phyloP scores from a whole-genome alignment of 2,329 filamentous ascomycete genomes.

The Ophiostoma novo-ulmi region DNA sequence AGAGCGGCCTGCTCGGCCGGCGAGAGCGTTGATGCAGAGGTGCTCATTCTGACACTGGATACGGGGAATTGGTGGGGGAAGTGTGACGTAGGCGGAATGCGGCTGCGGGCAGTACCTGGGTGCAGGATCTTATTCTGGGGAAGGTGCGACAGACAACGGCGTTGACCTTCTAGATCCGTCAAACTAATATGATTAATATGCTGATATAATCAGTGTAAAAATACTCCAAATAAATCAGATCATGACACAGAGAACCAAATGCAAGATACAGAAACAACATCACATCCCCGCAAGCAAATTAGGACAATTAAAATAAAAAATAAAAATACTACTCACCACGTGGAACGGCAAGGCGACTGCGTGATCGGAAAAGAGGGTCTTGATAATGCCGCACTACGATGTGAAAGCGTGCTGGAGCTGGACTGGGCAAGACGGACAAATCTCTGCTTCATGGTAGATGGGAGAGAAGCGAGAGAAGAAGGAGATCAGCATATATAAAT shows the following conservation, averaged over 20 bases:
- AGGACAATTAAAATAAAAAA: conserved; percentile 24
- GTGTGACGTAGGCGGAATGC: conserved; percentile 11
- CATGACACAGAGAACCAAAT: neutral
- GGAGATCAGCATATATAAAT: neutral
- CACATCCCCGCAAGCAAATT: neutral
- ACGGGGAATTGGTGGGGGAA: neutral
- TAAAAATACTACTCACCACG: conserved; percentile 19
- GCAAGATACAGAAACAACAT: neutral
- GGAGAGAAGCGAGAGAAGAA: neutral
- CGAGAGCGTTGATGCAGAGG: conserved; percentile 28
- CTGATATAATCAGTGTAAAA: neutral
- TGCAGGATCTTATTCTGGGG: neutral
- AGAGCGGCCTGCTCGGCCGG: conserved; percentile 34
- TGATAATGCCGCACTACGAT: conserved; percentile 21
- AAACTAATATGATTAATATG: neutral
- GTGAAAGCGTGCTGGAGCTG: conserved; percentile 15
- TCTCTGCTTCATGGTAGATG: conserved; percentile 15
- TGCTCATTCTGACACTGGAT: conserved; percentile 31
- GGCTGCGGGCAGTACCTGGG: neutral
- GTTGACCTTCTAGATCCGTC: neutral
- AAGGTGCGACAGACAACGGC: conserved; percentile 2
- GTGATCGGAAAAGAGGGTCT: conserved; percentile 21
- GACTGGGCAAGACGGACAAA: conserved; percentile 2
- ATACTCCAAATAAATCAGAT: neutral
- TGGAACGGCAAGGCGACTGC: conserved; percentile 11